phyloP scores from a whole-genome alignment of 1,284 basidiomycete genomes.

The Malassezia restricta region DNA sequence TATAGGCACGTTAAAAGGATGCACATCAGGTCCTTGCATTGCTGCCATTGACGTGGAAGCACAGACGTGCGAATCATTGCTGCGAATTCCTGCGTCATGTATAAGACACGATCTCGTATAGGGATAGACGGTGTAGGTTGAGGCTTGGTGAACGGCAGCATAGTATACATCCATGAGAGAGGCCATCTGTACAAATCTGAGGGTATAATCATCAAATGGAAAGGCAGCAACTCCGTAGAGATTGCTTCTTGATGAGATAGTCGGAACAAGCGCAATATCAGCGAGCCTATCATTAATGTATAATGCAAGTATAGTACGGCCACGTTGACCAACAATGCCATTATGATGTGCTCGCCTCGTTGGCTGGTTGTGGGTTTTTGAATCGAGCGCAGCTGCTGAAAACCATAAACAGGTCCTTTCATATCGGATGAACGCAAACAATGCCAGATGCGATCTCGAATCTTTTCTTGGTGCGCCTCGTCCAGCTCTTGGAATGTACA shows the following conservation, averaged over 20 bases:
- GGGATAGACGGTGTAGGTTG: neutral
- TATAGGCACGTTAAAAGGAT: neutral
- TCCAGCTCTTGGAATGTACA: neutral
- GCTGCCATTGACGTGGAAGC: slow-evolving; percentile 1
- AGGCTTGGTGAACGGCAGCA: neutral
- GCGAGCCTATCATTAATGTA: neutral
- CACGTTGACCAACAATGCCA: neutral
- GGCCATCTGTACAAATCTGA: no score
- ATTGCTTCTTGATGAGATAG: no score
- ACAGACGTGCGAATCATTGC: neutral
- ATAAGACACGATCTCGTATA: neutral
- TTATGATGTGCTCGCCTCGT: neutral
- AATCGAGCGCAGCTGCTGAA: neutral
- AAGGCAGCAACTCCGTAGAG: no score
- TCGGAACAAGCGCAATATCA: no score
- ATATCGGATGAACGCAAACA: no score
- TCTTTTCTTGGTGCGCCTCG: neutral
- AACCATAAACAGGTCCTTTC: neutral
- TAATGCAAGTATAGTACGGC: neutral
- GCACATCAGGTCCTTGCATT: neutral
- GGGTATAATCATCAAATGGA: no score
- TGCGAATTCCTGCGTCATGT: neutral
- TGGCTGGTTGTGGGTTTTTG: neutral
- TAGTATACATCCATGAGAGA: no score
- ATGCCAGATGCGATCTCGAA: neutral